Evolutionary conservation across 2,329 filamentous ascomycete species (phyloP).

Genomic region (Colletotrichum siamense): DNA sequence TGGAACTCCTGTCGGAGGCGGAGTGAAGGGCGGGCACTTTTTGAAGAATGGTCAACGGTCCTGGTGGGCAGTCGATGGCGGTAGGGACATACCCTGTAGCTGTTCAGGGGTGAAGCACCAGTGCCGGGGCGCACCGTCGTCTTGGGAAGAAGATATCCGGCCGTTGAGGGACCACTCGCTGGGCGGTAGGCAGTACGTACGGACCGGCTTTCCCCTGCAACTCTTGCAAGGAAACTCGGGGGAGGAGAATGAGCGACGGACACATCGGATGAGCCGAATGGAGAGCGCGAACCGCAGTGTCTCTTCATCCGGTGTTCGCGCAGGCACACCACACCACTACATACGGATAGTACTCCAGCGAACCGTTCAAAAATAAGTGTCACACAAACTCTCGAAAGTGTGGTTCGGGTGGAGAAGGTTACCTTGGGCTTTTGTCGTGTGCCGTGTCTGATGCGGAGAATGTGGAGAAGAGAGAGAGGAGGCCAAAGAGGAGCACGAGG

Average conservation of each 20-base stretch:
- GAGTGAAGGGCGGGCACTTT: background rate
- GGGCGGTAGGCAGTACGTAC: background rate
- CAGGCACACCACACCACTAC: background rate
- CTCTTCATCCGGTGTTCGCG: background rate
- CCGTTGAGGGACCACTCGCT: background rate
- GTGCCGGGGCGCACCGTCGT: background rate
- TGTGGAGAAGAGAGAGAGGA: constrained; percentile 5
- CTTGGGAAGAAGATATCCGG: background rate
- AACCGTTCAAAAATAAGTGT: background rate
- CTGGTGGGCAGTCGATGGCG: background rate
- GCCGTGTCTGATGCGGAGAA: constrained; percentile 16
- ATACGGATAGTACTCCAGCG: background rate
- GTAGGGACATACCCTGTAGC: background rate
- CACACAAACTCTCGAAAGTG: constrained; percentile 9
- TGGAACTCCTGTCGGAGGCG: background rate
- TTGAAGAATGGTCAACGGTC: background rate
- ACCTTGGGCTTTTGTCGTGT: background rate
- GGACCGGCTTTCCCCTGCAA: background rate
- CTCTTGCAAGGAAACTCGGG: background rate
- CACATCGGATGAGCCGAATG: background rate
- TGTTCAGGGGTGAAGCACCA: background rate
- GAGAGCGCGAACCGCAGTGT: background rate
- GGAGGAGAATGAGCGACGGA: background rate
- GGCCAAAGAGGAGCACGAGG: background rate
- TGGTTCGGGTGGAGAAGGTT: constrained; percentile 17